Evolutionary conservation across 257 asterid species (phyloP), one percentile per base, ranked within the genome.

Genomic region (Solanum lycopersicoides): DNA sequence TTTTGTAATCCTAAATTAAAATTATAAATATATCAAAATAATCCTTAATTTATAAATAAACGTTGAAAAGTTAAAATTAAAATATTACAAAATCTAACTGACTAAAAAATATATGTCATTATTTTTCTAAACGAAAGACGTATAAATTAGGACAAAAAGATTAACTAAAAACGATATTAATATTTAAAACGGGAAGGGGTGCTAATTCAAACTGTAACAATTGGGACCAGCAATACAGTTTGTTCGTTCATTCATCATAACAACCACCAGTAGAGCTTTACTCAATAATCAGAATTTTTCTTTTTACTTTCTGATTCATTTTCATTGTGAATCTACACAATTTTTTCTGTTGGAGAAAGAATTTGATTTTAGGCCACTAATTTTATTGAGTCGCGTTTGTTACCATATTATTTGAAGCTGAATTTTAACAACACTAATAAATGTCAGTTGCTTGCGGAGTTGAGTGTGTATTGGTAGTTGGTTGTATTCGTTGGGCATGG

Each of bases 401-500:
- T 23, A 7, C n/a, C 65, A 56, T 10, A 56, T 56, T 56, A 56
- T 56, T 56, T 56, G 66, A 56, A 59, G 66, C 66, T 59, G 28
- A 8, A 59, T 20, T 53, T 39, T 42, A 5, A 37, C 39, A 59
- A 59, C 66, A 8, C 32, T 14, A 50, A 50, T 59, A 23, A 13
- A 69, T 71, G 77, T 71, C 44, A 71, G 77, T 71, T 71, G 41
- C 93, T 1, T 95, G 98, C 77, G 98, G 98, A 37, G 89, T 93
- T 66, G 98, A 93, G 73, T 93, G 96, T 89, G 94, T 96, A 44
- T 82, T 96, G 87, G 84, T 91, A 8, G 41, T 92, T n/a, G 99
- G 99, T 44, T 96, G 99, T 87, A 59, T 95, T 82, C 96, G 99
- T 18, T 96, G 99, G 99, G 99, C 90, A 3, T 96, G 98, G 99